Evolutionary conservation across 768 basidiomycete species (phyloP).

Genomic region (Candolleomyces aberdarensis): DNA sequence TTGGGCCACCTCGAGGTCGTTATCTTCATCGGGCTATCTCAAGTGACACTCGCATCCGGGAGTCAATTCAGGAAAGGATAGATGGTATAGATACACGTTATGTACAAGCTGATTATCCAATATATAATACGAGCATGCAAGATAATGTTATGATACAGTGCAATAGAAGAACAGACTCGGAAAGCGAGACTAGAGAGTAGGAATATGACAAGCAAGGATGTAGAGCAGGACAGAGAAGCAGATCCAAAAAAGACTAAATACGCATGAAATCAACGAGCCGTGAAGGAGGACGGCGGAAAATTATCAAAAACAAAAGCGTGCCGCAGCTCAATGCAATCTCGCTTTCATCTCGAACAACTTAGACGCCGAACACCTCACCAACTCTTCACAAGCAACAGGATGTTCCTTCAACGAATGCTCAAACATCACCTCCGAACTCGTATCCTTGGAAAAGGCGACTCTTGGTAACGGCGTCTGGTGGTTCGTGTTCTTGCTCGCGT

Average conservation of each 20-base stretch:
- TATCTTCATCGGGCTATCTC: neutral
- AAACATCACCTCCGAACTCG: neutral
- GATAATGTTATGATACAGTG: too few species aligned
- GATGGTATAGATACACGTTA: too few species aligned
- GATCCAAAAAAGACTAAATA: too few species aligned
- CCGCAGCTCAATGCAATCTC: neutral
- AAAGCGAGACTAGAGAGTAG: too few species aligned
- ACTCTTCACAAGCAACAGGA: slow-evolving; percentile 5
- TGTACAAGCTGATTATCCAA: too few species aligned
- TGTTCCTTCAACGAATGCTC: slow-evolving; percentile 3
- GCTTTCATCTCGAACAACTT: slow-evolving; percentile 8
- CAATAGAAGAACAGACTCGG: too few species aligned
- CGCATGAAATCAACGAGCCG: neutral
- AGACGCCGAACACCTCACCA: neutral
- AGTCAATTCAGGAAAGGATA: too few species aligned
- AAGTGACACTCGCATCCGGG: neutral
- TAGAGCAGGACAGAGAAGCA: too few species aligned
- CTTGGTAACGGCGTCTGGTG: neutral
- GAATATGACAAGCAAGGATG: too few species aligned
- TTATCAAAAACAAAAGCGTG: neutral
- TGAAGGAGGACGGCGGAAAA: neutral
- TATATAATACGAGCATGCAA: too few species aligned
- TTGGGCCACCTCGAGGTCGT: neutral
- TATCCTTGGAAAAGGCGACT: slow-evolving; percentile 2
- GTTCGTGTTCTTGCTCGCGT: neutral